Evolutionary conservation across 768 basidiomycete genomes (phyloP), one percentile per base, ranked within the genome.

Genomic region (Galerina sulciceps): DNA sequence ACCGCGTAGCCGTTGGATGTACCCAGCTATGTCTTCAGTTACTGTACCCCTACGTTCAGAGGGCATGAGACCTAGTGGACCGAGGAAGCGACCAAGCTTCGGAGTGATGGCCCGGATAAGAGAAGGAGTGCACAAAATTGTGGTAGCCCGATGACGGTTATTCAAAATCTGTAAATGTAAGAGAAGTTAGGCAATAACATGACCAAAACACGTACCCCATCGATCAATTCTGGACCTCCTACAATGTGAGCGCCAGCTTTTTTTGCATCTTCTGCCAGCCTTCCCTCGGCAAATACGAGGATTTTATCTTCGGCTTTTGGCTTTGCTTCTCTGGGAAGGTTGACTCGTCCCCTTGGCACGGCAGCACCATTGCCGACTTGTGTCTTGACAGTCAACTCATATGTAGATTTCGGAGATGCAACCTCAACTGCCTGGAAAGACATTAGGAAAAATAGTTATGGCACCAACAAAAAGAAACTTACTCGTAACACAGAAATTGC

Each of bases 51-150:
- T 84, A 71, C 95, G 88, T 61, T 90, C 93, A 6, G 92, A 91
- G 10, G 97, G 97, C 96, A 99, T 97, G 44, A 99, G 76, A 55
- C 96, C 96, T 52, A 93, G 86, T 41, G 94, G 96, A 65, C 96
- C 87, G 75, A 75, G 91, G 78, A 73, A 90, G 75, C 76, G 92
- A 76, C 72, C 95, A 2, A 99, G 81, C 67, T 84, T 88, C 4
- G 90, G 86, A 11, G 90, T 88, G 60, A 99, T 92, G 34, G 86
- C 75, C 44, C 86, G 83, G 53, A 94, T 85, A 67, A 96, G 85
- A 13, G 85, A 81, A 3, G 93, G 86, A 0, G 93, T 93, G 53
- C 90, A 91, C 23, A 99, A 81, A 65, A 95, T 90, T 44, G 91
- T 88, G 13, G 92, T 94, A 5, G 91, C 94, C 60, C 83, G 80